These are phyloP conservation scores for Ormosia emarginata DNA, from an alignment of 306 rosid genomes.

Conservation along the genomic window DNA sequence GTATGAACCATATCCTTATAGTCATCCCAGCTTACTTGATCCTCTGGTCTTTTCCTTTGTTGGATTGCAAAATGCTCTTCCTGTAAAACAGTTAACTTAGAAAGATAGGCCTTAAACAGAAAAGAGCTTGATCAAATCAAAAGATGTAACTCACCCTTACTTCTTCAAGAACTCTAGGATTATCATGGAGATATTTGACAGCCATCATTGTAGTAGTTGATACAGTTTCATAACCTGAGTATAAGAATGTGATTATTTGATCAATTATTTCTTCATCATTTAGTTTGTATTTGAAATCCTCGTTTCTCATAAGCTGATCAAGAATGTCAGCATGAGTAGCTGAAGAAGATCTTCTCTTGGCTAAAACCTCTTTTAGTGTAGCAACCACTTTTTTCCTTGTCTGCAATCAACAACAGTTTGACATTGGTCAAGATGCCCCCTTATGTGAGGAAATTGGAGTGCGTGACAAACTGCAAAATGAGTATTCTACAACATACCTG, in stretches of 20 bases:
- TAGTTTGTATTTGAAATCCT: slow-evolving; percentile 45
- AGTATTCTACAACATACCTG: slow-evolving; percentile 34
- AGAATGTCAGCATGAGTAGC: slow-evolving; percentile 52
- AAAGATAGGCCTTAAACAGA: background rate
- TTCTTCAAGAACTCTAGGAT: slow-evolving; percentile 59
- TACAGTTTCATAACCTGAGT: slow-evolving; percentile 88
- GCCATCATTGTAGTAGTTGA: slow-evolving; percentile 88
- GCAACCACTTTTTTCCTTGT: slow-evolving; percentile 47
- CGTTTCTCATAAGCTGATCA: slow-evolving; percentile 35
- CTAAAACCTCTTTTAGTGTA: slow-evolving; percentile 39
- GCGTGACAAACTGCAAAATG: background rate
- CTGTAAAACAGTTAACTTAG: slow-evolving; percentile 26
- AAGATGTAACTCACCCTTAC: slow-evolving; percentile 39
- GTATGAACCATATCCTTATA: slow-evolving; percentile 57
- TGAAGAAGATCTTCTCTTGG: slow-evolving; percentile 52
- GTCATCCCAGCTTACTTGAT: slow-evolving; percentile 59
- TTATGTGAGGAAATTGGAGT: background rate
- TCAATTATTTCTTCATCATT: slow-evolving; percentile 67
- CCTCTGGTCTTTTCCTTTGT: slow-evolving; percentile 43
- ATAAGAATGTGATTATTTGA: slow-evolving; percentile 57
- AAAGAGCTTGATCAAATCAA: background rate
- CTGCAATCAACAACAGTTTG: slow-evolving; percentile 25
- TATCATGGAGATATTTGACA: slow-evolving; percentile 65
- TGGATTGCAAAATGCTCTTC: slow-evolving; percentile 68
- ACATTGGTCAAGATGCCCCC: background rate